Percentiles rank a stretch among this genome's conserved stretches.
Evolutionary conservation across 1,284 basidiomycete species (phyloP).

Genomic region (Irpex rosettiformis): DNA sequence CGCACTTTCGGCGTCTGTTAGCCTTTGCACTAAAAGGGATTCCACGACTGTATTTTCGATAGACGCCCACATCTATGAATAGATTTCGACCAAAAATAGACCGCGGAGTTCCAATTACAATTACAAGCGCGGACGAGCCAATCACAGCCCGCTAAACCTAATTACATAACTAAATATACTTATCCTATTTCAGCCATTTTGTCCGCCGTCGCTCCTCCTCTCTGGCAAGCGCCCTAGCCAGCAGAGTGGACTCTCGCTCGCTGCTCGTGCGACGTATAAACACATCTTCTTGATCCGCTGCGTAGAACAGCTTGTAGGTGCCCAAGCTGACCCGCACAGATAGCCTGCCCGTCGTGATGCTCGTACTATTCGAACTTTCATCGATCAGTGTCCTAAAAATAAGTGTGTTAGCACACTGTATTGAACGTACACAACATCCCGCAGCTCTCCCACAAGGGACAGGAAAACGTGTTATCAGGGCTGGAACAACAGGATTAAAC

Average conservation of each 20-base stretch:
- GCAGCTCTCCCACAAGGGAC: slow-evolving; percentile 7
- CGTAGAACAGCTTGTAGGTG: slow-evolving; percentile 76
- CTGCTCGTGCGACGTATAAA: slow-evolving; percentile 35
- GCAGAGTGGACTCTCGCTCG: slow-evolving; percentile 38
- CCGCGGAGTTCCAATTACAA: slow-evolving; percentile 8
- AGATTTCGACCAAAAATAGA: slow-evolving; percentile 11
- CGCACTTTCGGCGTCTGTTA: slow-evolving; percentile 10
- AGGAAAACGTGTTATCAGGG: slow-evolving; percentile 13
- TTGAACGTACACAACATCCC: slow-evolving; percentile 4
- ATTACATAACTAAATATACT: slow-evolving; percentile 5
- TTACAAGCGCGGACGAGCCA: slow-evolving; percentile 6
- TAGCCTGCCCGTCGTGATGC: slow-evolving; percentile 33
- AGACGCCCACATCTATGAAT: slow-evolving; percentile 6
- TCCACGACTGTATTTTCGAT: not conserved
- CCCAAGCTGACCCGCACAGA: slow-evolving; percentile 62
- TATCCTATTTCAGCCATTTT: slow-evolving; percentile 27
- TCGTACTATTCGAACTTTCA: slow-evolving; percentile 24
- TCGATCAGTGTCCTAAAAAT: slow-evolving; percentile 37
- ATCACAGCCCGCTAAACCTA: slow-evolving; percentile 6
- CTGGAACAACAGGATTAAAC: not conserved
- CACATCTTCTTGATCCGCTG: slow-evolving; percentile 55
- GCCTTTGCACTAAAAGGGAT: not conserved
- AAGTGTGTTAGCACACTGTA: slow-evolving; percentile 22
- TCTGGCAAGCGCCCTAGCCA: slow-evolving; percentile 40
- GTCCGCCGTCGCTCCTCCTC: slow-evolving; percentile 52